Evolutionary conservation across 345 rosid species (phyloP).

Genomic region (Boechera divaricarpa): DNA sequence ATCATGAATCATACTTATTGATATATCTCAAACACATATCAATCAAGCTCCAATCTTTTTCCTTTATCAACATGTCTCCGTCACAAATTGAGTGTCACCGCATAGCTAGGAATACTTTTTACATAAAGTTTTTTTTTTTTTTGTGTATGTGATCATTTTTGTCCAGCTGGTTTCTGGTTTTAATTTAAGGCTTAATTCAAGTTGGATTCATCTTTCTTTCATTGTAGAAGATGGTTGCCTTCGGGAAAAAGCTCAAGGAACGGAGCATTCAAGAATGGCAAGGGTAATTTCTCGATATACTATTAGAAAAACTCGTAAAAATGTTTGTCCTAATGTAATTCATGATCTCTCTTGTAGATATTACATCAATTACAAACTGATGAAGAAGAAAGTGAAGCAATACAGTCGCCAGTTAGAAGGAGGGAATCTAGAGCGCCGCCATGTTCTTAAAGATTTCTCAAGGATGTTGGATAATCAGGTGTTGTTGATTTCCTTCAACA

Average conservation of each 20-base stretch:
- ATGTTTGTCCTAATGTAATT: conserved; percentile 3
- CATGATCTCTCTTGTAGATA: conserved; percentile 52
- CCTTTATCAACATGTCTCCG: not conserved
- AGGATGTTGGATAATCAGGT: conserved; percentile 91
- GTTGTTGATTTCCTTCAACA: no score
- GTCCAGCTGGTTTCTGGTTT: no score
- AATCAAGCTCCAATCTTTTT: not conserved
- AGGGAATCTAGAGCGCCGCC: conserved; percentile 74
- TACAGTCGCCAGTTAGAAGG: conserved; percentile 72
- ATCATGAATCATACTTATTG: not conserved
- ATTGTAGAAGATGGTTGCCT: conserved; percentile 44
- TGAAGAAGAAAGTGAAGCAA: conserved; percentile 93
- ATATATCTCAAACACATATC: not conserved
- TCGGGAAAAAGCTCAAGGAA: conserved; percentile 48
- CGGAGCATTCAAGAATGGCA: conserved; percentile 73
- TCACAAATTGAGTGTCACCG: conserved; percentile 3
- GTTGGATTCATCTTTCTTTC: not conserved
- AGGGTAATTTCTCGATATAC: conserved; percentile 51
- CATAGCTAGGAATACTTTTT: not conserved
- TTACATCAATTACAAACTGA: conserved; percentile 89
- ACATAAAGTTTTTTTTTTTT: not conserved
- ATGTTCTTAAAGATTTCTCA: conserved; percentile 98
- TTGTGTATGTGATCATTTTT: not conserved
- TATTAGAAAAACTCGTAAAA: not conserved
- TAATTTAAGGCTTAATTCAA: not conserved